Conservation (phyloP, 257 asterid species). For the Solanum bulbocastanum region DNA sequence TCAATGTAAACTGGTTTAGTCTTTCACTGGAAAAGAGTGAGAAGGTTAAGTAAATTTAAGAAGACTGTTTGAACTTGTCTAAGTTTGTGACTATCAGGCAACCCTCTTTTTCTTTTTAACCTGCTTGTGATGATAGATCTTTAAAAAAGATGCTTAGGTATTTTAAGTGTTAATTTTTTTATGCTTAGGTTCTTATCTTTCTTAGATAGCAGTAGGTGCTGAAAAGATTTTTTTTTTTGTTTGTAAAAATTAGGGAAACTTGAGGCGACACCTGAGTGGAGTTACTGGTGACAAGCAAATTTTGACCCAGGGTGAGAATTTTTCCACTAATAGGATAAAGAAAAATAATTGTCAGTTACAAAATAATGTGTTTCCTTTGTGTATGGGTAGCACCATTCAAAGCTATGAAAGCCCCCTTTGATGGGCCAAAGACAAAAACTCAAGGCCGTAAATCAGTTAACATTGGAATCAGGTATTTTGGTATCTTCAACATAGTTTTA, state of each 20-base stretch:
- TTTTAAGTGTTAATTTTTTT: not conserved
- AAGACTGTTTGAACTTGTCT: not conserved
- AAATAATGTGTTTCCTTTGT: not conserved
- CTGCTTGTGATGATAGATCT: not conserved
- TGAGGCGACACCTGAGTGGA: conserved; percentile 14
- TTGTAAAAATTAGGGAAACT: conserved; percentile 32
- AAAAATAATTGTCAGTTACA: not conserved
- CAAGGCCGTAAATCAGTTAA: not conserved
- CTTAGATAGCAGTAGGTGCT: conserved; percentile 8
- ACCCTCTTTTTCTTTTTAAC: not conserved
- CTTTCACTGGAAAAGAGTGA: not conserved
- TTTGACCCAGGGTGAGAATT: conserved; percentile 38
- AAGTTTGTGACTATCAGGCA: not conserved
- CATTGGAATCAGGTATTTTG: not conserved
- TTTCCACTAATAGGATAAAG: not conserved
- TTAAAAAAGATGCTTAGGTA: not conserved
- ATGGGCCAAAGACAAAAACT: conserved; percentile 24
- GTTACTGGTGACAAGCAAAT: conserved; percentile 23
- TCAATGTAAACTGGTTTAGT: not conserved
- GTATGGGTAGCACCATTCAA: conserved; percentile 24
- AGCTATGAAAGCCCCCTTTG: conserved; percentile 24
- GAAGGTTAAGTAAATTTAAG: not conserved
- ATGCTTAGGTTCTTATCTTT: not conserved
- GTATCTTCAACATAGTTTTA: not conserved
- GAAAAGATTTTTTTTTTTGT: not conserved